Percentiles rank a stretch among this genome's conserved stretches.
phyloP scores from a whole-genome alignment of 805 yeast species.

The Ogataea methylovora region DNA sequence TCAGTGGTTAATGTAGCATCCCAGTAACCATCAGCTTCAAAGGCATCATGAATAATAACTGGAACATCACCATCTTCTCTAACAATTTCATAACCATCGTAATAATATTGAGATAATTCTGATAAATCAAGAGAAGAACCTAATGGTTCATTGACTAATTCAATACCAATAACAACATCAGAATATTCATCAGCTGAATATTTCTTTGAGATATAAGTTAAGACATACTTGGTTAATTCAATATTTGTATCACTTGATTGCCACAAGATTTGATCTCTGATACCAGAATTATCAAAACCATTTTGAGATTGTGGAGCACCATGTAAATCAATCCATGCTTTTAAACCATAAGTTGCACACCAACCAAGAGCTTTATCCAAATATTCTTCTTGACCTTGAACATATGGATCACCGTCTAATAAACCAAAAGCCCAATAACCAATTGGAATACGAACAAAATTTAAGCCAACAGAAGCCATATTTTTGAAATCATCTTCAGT shows the following conservation, averaged over 20 bases:
- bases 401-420: conserved; percentile 50
- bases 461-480: conserved; percentile 48
- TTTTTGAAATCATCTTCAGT: conserved; percentile 49
- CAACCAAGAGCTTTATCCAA: conserved; percentile 60
- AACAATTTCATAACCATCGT: conserved; percentile 55
- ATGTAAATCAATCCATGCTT: conserved; percentile 72
- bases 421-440: conserved; percentile 75
- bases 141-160: conserved; percentile 84
- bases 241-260: conserved; percentile 44
- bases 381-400: conserved; percentile 57
- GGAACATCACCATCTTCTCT: conserved; percentile 40
- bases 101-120: conserved; percentile 50
- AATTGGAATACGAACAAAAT: conserved; percentile 68
- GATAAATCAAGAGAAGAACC: conserved; percentile 60
- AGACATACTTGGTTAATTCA: conserved; percentile 45
- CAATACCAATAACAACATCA: conserved; percentile 77
- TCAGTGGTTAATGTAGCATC: conserved; percentile 41
- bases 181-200: conserved; percentile 55
- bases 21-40: conserved; percentile 50
- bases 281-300: conserved; percentile 79
- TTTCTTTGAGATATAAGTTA: conserved; percentile 46
- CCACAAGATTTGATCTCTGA: conserved; percentile 47
- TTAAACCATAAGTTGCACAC: conserved; percentile 52
- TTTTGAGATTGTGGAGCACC: conserved; percentile 83
- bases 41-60: conserved; percentile 75